Evolutionary conservation across 140 eudicot species (phyloP), one percentile per base, ranked within the genome.

Genomic region (Ambrosia hybrid): DNA sequence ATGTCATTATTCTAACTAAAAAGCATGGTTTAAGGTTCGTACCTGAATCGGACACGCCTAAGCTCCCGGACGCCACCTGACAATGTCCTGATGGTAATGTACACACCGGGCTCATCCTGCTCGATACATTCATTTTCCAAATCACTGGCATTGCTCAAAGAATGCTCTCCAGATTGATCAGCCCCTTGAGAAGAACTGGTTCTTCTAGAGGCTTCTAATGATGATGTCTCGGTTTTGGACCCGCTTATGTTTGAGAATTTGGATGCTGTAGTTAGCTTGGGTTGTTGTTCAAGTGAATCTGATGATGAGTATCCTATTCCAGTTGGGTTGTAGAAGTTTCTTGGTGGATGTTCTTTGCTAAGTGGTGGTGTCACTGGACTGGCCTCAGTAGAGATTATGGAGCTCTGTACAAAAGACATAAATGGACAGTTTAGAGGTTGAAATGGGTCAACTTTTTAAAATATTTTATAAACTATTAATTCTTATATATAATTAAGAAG

Each of bases 341-440:
- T 85, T 2, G 93, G 96, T 10, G 84, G 82, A 30, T 71, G 81
- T 74, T 90, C 98, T 64, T 82, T 84, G 66, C 79, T 79, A 51
- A 93, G 81, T 9, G 94, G 94, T 36, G 97, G 96, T 2, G 97
- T 93, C 51, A 85, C 90, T 4, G 99, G 99, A 73, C 91, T 90
- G 76, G 72, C 76, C 37, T 85, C 87, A 3, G 72, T 68, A 34
- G 92, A 85, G 1, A 81, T 55, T 82, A 73, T 83, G 8, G 85
- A 83, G 64, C 75, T 82, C 96, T 89, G n/a, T n/a, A n/a, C n/a
- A 14, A 4, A 36, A 8, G 5, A 41, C 6, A 41, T 5, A 60
- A 10, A 17, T 5, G 5, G 12, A 57, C 12, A 7, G 34, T 10
- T 56, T 56, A 56, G 34, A 56, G 9, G 60, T 55, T 15, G 17